Evolutionary conservation across 2,329 filamentous ascomycete species (phyloP).

Genomic region (Alternaria infectoria): DNA sequence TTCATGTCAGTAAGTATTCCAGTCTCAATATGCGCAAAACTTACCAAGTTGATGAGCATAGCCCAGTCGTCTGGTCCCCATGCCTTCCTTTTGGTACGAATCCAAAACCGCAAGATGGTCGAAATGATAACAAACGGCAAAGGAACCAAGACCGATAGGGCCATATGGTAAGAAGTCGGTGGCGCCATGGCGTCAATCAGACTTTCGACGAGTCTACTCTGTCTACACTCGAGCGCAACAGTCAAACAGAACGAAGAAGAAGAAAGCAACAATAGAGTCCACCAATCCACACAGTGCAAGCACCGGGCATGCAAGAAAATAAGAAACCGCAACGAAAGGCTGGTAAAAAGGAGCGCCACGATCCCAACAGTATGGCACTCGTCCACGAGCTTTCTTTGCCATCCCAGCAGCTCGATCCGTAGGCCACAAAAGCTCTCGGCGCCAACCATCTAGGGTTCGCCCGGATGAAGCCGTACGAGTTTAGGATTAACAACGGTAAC

Average conservation of each 20-base stretch:
- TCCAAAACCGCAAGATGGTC: slow-evolving; percentile 8
- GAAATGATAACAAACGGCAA: slow-evolving; percentile 6
- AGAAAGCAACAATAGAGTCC: background rate
- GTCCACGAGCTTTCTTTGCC: background rate
- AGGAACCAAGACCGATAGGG: slow-evolving; percentile 2
- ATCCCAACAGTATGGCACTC: background rate
- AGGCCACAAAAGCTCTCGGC: background rate
- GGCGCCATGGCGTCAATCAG: slow-evolving; percentile 2
- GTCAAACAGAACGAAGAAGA: no score
- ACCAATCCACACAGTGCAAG: background rate
- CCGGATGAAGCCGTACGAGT: background rate
- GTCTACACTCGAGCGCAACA: no score
- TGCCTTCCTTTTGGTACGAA: slow-evolving; percentile 6
- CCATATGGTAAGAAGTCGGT: slow-evolving; percentile 9
- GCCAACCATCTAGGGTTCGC: background rate
- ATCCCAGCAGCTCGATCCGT: background rate
- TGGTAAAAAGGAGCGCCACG: background rate
- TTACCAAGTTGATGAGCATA: slow-evolving; percentile 12
- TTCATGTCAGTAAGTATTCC: background rate
- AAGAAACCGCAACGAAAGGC: background rate
- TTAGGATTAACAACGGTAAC: background rate
- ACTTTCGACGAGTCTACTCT: no score
- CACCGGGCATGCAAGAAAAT: background rate
- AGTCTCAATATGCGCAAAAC: background rate
- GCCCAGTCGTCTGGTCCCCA: slow-evolving; percentile 13